Conservation (phyloP, 176 grass and related monocot species). For the Phyllostachys edulis region DNA sequence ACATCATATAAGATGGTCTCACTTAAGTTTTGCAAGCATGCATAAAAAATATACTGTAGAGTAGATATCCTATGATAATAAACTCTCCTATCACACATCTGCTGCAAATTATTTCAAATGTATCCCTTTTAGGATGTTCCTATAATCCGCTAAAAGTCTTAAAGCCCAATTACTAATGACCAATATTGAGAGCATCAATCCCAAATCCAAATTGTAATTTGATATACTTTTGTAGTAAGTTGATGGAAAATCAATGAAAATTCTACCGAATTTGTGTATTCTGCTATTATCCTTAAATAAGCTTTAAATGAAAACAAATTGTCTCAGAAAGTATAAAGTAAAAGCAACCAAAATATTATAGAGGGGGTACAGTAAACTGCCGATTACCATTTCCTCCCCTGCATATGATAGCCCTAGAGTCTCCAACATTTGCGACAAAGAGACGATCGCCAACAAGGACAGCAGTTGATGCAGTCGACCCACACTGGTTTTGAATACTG, state of each 20-base stretch:
- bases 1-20: neutral
- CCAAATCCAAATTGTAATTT: conserved; percentile 2
- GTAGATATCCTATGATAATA: neutral
- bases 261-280: neutral
- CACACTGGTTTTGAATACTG: conserved; percentile 57
- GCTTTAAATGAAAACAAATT: neutral
- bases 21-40: conserved; percentile 5
- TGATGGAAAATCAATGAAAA: neutral
- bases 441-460: conserved; percentile 54
- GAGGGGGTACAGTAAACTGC: neutral
- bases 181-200: neutral
- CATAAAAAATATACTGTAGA: neutral
- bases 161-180: neutral
- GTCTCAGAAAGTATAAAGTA: neutral
- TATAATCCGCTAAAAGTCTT: neutral
- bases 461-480: conserved; percentile 60
- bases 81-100: neutral
- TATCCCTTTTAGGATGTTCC: neutral
- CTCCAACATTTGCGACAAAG: conserved; percentile 61
- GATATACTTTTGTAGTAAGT: neutral
- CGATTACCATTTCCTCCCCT: conserved; percentile 57
- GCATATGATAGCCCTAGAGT: conserved; percentile 57
- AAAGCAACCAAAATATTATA: neutral
- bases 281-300: neutral
- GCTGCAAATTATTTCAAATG: neutral